A percentile compares a stretch with the other conserved stretches of the same genome.
phyloP scores from a whole-genome alignment of 2,329 filamentous ascomycete genomes.

The Cladosporium velox region DNA sequence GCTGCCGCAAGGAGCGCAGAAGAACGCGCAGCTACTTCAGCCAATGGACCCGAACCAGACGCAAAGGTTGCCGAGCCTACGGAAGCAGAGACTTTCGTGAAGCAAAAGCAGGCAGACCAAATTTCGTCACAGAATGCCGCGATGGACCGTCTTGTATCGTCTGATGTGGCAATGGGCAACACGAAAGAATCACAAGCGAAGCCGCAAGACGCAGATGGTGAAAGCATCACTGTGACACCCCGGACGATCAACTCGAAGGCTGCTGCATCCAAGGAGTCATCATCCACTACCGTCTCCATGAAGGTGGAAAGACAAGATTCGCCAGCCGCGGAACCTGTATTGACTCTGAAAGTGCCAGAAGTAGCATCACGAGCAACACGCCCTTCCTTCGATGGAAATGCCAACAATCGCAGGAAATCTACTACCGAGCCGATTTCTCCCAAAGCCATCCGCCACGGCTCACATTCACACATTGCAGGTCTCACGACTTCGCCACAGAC shows the following conservation, averaged over 20 bases:
- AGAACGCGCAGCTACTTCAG: conserved; percentile 46
- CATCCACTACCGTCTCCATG: neutral
- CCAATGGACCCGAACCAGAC: conserved; percentile 33
- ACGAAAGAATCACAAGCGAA: neutral
- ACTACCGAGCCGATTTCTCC: conserved; percentile 10
- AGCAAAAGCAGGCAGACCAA: conserved; percentile 25
- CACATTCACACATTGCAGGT: neutral
- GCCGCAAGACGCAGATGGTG: conserved; percentile 24
- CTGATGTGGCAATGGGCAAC: conserved; percentile 7
- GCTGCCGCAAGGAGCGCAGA: conserved; percentile 37
- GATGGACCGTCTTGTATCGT: neutral
- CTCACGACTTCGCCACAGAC: conserved; percentile 1
- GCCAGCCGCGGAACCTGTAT: neutral
- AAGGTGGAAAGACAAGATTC: neutral
- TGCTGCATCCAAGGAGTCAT: neutral
- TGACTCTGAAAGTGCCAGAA: neutral
- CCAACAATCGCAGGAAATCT: neutral
- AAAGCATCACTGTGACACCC: conserved; percentile 31
- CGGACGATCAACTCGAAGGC: conserved; percentile 17
- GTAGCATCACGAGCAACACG: neutral
- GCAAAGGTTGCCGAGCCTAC: conserved; percentile 26
- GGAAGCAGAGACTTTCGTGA: conserved; percentile 31
- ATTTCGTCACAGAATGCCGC: conserved; percentile 1
- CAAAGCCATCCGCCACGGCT: conserved; percentile 11
- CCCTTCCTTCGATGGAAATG: neutral